A percentile compares a stretch with the other conserved stretches of the same genome.
Evolutionary conservation across 2,329 filamentous ascomycete genomes (phyloP).

Genomic region (Fusarium oligoseptatum): DNA sequence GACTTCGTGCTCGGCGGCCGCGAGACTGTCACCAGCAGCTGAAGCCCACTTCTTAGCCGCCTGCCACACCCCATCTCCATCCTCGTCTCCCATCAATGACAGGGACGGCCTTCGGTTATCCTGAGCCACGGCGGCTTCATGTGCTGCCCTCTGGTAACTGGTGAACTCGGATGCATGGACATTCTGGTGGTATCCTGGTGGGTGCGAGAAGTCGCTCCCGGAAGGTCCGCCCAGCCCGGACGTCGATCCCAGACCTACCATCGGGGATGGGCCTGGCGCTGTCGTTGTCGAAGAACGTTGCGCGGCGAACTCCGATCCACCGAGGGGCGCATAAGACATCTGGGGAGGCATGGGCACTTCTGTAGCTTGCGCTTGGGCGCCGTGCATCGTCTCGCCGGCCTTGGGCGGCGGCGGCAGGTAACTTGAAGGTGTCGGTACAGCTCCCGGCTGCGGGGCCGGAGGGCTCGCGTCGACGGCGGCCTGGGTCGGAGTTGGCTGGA

Average conservation of each 20-base stretch:
- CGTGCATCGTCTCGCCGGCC: slow-evolving; percentile 59
- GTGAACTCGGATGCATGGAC: slow-evolving; percentile 64
- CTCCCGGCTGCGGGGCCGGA: slow-evolving; percentile 70
- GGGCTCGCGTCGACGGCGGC: slow-evolving; percentile 55
- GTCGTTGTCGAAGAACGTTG: slow-evolving; percentile 61
- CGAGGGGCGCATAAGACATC: slow-evolving; percentile 65
- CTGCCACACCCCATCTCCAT: slow-evolving; percentile 65
- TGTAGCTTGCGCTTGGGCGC: slow-evolving; percentile 50
- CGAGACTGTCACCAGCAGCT: slow-evolving; percentile 69
- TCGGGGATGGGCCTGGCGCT: slow-evolving; percentile 46
- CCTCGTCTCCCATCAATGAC: slow-evolving; percentile 44
- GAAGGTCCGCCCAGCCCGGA: slow-evolving; percentile 45
- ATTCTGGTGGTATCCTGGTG: slow-evolving; percentile 70
- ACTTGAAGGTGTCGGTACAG: slow-evolving; percentile 60
- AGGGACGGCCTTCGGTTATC: slow-evolving; percentile 34
- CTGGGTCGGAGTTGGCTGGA: slow-evolving; percentile 60
- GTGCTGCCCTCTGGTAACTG: slow-evolving; percentile 60
- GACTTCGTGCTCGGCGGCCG: slow-evolving; percentile 70
- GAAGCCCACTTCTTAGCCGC: slow-evolving; percentile 70
- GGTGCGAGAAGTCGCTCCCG: slow-evolving; percentile 56
- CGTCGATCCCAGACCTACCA: slow-evolving; percentile 44
- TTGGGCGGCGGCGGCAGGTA: slow-evolving; percentile 65
- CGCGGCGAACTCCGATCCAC: slow-evolving; percentile 56
- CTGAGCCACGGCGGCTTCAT: slow-evolving; percentile 51
- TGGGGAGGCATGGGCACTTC: slow-evolving; percentile 60